Evolutionary conservation across 2,329 filamentous ascomycete genomes (phyloP).

Genomic region (Penicillium sp.): DNA sequence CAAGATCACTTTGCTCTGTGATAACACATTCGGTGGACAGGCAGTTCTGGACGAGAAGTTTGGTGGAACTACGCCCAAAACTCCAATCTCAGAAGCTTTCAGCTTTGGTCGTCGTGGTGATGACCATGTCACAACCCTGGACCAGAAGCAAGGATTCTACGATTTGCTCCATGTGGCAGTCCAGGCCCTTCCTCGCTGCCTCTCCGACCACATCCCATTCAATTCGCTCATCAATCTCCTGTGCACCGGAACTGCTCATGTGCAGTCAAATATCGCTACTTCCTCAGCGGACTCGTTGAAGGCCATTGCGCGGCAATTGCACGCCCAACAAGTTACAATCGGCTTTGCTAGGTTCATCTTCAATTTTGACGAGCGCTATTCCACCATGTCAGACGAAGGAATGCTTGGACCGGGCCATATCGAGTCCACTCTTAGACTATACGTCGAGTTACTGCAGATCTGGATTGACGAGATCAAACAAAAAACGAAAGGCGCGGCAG

Average conservation of each 20-base stretch:
- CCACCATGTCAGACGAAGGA: constrained; percentile 95
- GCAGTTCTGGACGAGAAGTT: constrained; percentile 96
- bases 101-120: constrained; percentile 84
- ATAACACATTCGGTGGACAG: constrained; percentile 95
- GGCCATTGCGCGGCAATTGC: constrained; percentile 87
- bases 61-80: constrained; percentile 81
- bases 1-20: constrained; percentile 93
- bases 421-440: constrained; percentile 86
- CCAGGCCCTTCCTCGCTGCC: constrained; percentile 88
- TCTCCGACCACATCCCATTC: constrained; percentile 87
- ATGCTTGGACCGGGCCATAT: constrained; percentile 94
- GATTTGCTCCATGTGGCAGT: constrained; percentile 94
- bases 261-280: constrained; percentile 85
- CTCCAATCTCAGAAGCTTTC: constrained; percentile 91
- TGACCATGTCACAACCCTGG: constrained; percentile 68
- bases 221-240: constrained; percentile 91
- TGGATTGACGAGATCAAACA: constrained; percentile 97
- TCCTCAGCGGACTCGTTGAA: constrained; percentile 93
- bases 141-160: constrained; percentile 93
- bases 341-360: constrained; percentile 98
- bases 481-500: constrained; percentile 72
- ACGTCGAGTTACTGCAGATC: constrained; percentile 89
- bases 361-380: constrained; percentile 95
- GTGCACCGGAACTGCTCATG: constrained; percentile 94
- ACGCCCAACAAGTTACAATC: constrained; percentile 93